Percentiles rank a stretch among this genome's conserved stretches.
Conservation (phyloP, 202 grass and related monocot genomes). For the Schoenoplectus tabernaemontani region DNA sequence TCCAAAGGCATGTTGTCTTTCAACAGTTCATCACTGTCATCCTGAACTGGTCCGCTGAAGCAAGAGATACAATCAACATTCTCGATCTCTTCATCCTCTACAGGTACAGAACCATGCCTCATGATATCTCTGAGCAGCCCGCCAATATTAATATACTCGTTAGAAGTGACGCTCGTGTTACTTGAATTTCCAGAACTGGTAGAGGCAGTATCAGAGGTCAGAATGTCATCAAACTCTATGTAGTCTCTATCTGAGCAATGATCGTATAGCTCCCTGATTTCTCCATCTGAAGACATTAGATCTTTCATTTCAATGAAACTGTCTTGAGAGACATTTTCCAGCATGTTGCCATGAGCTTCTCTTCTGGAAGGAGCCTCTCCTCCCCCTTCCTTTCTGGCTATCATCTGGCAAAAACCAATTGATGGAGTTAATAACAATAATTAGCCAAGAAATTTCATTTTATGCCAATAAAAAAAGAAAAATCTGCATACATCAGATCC, state of each 20-base stretch:
- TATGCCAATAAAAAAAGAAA: background rate
- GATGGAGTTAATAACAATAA: background rate
- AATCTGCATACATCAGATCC: background rate
- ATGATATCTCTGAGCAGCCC: constrained; percentile 1
- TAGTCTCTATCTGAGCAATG: constrained; percentile 22
- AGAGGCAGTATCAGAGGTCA: constrained; percentile 31
- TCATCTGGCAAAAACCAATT: background rate
- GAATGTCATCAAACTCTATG: constrained; percentile 48
- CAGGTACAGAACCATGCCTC: background rate
- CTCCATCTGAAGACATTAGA: background rate
- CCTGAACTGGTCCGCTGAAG: background rate
- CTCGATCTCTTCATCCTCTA: background rate
- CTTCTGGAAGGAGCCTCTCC: background rate
- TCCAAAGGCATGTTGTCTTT: background rate
- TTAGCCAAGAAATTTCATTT: background rate
- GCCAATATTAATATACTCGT: constrained; percentile 18
- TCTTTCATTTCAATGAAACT: constrained; percentile 8
- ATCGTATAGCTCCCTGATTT: background rate
- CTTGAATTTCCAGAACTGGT: constrained; percentile 57
- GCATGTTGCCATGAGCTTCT: background rate
- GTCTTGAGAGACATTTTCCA: background rate
- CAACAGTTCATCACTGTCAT: background rate
- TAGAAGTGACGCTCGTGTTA: constrained; percentile 32
- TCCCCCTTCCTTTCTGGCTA: background rate
- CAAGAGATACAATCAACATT: background rate